A percentile compares a stretch with the other conserved stretches of the same genome.
These are phyloP conservation scores for Apocynum venetum DNA, from an alignment of 257 asterid species.

Conservation along the genomic window DNA sequence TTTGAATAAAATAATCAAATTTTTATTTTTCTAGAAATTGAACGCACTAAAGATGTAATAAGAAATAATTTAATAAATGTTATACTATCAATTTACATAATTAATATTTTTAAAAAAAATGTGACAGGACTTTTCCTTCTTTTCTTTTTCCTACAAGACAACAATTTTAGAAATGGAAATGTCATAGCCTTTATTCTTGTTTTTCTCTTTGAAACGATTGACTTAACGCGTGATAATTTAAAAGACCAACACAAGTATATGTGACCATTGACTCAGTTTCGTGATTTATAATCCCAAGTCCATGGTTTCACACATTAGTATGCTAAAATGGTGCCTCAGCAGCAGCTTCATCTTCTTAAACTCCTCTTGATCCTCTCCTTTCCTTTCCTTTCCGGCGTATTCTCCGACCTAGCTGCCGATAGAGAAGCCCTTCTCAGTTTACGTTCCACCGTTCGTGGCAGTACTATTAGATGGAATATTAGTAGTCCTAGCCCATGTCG, in stretches of 20 bases:
- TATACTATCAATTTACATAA: no score
- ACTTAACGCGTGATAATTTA: not conserved
- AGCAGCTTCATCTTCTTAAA: not conserved
- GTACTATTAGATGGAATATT: constrained; percentile 47
- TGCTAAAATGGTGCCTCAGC: not conserved
- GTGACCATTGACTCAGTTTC: not conserved
- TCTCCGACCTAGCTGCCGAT: constrained; percentile 39
- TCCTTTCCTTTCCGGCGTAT: not conserved
- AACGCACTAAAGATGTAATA: no score
- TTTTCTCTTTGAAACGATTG: not conserved
- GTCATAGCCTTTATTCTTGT: not conserved
- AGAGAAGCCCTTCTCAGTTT: constrained; percentile 51
- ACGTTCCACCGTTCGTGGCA: constrained; percentile 35
- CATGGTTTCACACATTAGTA: not conserved
- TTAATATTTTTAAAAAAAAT: no score
- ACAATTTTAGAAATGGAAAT: no score
- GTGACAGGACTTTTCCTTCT: no score
- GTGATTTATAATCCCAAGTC: not conserved
- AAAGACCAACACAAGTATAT: not conserved
- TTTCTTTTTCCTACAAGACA: no score
- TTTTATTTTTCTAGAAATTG: no score
- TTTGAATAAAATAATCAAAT: no score
- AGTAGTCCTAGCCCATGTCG: constrained; percentile 34
- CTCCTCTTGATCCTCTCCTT: not conserved
- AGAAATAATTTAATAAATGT: no score